Conservation (phyloP, 2,329 filamentous ascomycete species). For the Hymenoscyphus fraxineus region DNA sequence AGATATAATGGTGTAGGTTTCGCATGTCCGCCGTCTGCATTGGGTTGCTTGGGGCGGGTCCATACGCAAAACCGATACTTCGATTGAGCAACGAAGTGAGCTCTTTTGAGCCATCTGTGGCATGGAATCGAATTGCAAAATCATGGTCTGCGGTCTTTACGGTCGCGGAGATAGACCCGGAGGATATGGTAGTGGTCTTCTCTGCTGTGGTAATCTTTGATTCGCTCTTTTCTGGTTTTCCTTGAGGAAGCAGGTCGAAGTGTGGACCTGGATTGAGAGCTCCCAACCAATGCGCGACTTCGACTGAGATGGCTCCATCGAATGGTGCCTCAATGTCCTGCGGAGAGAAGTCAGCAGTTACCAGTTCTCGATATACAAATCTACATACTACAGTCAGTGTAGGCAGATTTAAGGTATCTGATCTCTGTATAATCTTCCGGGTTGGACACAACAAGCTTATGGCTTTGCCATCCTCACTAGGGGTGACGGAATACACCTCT, state of each 20-base stretch:
- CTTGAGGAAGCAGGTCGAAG: conserved; percentile 55
- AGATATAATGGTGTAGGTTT: conserved; percentile 52
- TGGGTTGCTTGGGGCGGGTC: conserved; percentile 48
- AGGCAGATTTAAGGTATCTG: conserved; percentile 53
- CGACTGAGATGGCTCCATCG: conserved; percentile 57
- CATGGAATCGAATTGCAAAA: conserved; percentile 55
- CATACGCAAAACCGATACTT: conserved; percentile 56
- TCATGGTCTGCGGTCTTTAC: conserved; percentile 45
- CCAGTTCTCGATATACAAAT: conserved; percentile 4
- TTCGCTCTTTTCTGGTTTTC: conserved; percentile 41
- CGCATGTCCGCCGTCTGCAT: conserved; percentile 52
- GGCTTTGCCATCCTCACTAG: conserved; percentile 42
- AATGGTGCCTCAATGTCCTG: conserved; percentile 53
- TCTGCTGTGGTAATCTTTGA: conserved; percentile 40
- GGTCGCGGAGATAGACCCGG: conserved; percentile 51
- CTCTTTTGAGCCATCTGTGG: conserved; percentile 44
- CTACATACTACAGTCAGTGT: conserved; percentile 48
- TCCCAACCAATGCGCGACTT: conserved; percentile 56
- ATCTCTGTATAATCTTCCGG: conserved; percentile 49
- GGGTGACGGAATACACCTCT: conserved; percentile 53
- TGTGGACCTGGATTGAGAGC: conserved; percentile 49
- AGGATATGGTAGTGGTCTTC: conserved; percentile 46
- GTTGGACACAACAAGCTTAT: conserved; percentile 56
- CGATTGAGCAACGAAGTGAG: conserved; percentile 53
- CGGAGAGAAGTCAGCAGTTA: conserved; percentile 17